phyloP scores from a whole-genome alignment of 257 asterid species.

The Fraxinus americana region DNA sequence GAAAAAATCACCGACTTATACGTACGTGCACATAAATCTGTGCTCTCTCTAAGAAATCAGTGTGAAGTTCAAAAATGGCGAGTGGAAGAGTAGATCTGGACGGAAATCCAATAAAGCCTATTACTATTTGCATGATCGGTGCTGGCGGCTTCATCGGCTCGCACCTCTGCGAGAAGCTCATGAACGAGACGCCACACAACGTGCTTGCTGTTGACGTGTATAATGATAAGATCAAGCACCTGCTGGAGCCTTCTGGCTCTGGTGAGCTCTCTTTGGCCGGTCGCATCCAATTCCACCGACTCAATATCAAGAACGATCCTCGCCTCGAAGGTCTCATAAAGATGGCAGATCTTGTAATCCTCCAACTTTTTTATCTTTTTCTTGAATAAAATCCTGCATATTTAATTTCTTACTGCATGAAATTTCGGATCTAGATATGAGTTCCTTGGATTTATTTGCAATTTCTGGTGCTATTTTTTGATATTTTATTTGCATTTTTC shows the following conservation, averaged over 20 bases:
- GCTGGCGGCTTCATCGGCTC: constrained; percentile 77
- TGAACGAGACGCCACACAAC: constrained; percentile 56
- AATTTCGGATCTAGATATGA: constrained; percentile 30
- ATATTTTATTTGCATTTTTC: not conserved
- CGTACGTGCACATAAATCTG: not conserved
- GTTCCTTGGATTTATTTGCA: not conserved
- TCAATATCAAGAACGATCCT: constrained; percentile 59
- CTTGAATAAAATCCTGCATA: not conserved
- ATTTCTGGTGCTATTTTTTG: not conserved
- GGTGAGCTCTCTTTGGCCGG: constrained; percentile 27
- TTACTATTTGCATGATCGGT: constrained; percentile 65
- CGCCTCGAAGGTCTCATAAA: constrained; percentile 62
- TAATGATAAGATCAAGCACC: constrained; percentile 60
- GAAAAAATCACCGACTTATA: not conserved
- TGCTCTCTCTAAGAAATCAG: not conserved
- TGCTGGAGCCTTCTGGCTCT: constrained; percentile 44
- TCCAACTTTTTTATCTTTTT: not conserved
- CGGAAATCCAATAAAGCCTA: constrained; percentile 44
- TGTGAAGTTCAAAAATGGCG: constrained; percentile 34
- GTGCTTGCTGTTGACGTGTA: constrained; percentile 61
- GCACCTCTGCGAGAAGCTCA: constrained; percentile 58
- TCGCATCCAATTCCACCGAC: constrained; percentile 54
- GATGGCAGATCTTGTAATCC: constrained; percentile 55
- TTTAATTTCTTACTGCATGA: not conserved
- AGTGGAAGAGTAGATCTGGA: constrained; percentile 59